A percentile compares a stretch with the other conserved stretches of the same genome.
Conservation (phyloP, 169 alveolate species). For the Plasmodium gaboni region DNA sequence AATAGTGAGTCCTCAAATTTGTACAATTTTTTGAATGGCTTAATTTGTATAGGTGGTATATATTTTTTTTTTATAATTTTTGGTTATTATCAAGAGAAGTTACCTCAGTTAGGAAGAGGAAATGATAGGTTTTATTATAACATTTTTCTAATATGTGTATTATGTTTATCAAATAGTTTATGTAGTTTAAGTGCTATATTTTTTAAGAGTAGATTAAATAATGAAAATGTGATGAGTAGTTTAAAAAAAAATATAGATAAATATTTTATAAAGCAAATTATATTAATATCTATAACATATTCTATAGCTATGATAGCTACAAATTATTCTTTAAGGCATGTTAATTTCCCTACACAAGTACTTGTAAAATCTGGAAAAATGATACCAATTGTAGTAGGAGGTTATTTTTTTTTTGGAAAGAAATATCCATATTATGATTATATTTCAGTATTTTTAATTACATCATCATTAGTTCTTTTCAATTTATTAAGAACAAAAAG, state of each 20-base stretch:
- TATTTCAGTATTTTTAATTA: conserved; percentile 88
- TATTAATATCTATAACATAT: conserved; percentile 86
- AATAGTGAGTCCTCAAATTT: conserved; percentile 17
- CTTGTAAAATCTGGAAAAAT: conserved; percentile 92
- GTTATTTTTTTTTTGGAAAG: conserved; percentile 87
- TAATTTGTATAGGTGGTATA: conserved; percentile 77
- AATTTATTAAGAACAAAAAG: conserved; percentile 83
- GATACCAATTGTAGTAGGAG: conserved; percentile 94
- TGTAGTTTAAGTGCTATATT: conserved; percentile 50
- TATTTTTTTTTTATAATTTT: conserved; percentile 80
- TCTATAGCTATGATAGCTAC: conserved; percentile 88
- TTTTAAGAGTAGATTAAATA: conserved; percentile 40
- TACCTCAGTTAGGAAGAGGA: conserved; percentile 69
- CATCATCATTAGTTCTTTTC: conserved; percentile 88
- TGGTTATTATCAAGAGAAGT: conserved; percentile 82
- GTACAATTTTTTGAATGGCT: conserved; percentile 43
- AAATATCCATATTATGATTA: conserved; percentile 93
- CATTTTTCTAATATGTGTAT: conserved; percentile 66
- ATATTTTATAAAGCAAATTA: conserved; percentile 65
- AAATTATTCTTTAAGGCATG: conserved; percentile 88
- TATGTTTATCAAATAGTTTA: conserved; percentile 61
- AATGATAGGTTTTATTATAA: conserved; percentile 66
- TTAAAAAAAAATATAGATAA: conserved; percentile 62
- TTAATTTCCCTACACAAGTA: conserved; percentile 93
- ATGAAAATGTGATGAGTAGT: conserved; percentile 17